Percentiles rank a stretch among this genome's conserved stretches.
Evolutionary conservation across 495 filamentous ascomycete species (phyloP).

Genomic region (Echria macrotheca): DNA sequence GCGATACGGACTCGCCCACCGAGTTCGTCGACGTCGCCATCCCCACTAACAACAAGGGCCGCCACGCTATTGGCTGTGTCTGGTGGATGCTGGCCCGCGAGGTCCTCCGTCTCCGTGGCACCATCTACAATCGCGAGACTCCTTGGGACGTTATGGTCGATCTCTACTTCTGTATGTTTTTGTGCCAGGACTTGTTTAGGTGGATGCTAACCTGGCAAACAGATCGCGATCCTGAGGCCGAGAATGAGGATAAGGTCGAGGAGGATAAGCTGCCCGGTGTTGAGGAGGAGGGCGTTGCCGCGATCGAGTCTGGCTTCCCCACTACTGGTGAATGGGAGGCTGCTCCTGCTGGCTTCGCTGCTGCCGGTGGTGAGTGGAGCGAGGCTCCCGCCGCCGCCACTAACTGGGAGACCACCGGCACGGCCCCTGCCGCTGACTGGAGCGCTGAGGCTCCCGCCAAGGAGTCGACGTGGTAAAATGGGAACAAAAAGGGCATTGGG

Average conservation of each 20-base stretch:
- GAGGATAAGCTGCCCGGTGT: constrained; percentile 65
- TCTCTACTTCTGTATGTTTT: constrained; percentile 91
- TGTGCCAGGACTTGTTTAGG: no score
- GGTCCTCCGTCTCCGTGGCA: constrained; percentile 96
- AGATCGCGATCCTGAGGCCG: constrained; percentile 97
- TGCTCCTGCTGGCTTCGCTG: constrained; percentile 55
- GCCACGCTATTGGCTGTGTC: constrained; percentile 94
- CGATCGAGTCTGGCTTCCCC: constrained; percentile 70
- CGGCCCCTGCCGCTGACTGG: no score
- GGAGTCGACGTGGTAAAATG: constrained; percentile 58
- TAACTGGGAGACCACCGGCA: constrained; percentile 69
- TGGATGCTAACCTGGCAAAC: no score
- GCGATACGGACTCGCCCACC: constrained; percentile 98
- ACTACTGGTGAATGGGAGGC: constrained; percentile 67
- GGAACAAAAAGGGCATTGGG: constrained; percentile 20
- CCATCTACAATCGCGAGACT: constrained; percentile 84
- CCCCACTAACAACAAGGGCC: constrained; percentile 99
- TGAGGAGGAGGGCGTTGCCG: constrained; percentile 76
- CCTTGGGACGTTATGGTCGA: constrained; percentile 99
- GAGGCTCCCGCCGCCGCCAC: constrained; percentile 47
- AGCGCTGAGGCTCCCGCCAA: constrained; percentile 54
- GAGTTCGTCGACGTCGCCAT: constrained; percentile 99
- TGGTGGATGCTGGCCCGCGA: constrained; percentile 99
- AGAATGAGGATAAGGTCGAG: constrained; percentile 85
- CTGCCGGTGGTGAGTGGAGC: constrained; percentile 45